phyloP scores from a whole-genome alignment of 2,329 filamentous ascomycete genomes.

The Cordyceps cicadae region DNA sequence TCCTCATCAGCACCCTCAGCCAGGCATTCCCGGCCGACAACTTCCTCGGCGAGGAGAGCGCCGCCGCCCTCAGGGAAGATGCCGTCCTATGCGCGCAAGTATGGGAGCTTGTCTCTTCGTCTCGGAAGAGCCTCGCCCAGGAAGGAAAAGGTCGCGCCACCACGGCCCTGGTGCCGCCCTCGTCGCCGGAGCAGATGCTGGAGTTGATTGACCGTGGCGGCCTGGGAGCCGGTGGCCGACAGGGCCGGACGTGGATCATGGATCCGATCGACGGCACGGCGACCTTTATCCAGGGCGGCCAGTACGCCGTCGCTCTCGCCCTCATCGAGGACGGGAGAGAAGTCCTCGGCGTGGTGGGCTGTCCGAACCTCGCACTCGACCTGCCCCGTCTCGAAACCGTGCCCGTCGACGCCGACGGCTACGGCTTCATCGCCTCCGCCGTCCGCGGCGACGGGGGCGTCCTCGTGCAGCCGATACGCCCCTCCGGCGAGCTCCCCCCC shows the following conservation, averaged over 20 bases:
- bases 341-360: slow-evolving; percentile 34
- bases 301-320: slow-evolving; percentile 42
- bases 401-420: background rate
- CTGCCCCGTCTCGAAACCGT: background rate
- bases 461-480: background rate
- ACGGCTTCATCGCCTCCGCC: slow-evolving; percentile 1
- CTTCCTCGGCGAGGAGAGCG: slow-evolving; percentile 47
- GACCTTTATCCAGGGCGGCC: slow-evolving; percentile 37
- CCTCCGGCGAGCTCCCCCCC: background rate
- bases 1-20: slow-evolving; percentile 44
- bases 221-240: slow-evolving; percentile 23
- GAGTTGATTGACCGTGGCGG: slow-evolving; percentile 44
- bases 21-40: slow-evolving; percentile 38
- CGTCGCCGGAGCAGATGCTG: slow-evolving; percentile 40
- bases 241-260: slow-evolving; percentile 38
- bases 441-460: background rate
- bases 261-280: slow-evolving; percentile 46
- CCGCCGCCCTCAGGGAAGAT: slow-evolving; percentile 37
- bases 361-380: slow-evolving; percentile 30
- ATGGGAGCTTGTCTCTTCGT: slow-evolving; percentile 38
- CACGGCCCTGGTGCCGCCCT: slow-evolving; percentile 25
- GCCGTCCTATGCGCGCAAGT: slow-evolving; percentile 37
- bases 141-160: too few relatives aligned
- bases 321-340: slow-evolving; percentile 37
- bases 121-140: background rate